Evolutionary conservation across 148 eudicot genomes (phyloP).

Genomic region (Vaccinium macrocarpon): DNA sequence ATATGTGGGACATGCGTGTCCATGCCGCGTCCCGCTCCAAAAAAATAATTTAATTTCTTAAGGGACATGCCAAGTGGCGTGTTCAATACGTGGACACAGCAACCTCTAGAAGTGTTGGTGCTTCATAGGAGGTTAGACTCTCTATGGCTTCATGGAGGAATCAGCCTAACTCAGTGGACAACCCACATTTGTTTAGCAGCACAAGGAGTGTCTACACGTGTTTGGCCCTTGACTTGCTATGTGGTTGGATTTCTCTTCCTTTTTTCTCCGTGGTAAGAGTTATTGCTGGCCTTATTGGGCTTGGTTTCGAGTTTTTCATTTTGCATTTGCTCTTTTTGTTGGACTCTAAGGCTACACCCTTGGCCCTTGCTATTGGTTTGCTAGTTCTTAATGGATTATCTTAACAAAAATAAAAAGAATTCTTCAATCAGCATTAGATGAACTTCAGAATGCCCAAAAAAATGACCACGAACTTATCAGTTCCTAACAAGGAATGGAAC

Average conservation of each 20-base stretch:
- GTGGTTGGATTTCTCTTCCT: neutral
- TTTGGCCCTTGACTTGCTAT: neutral
- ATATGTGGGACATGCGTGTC: no score
- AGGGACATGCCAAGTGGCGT: no score
- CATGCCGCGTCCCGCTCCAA: no score
- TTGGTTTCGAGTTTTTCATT: neutral
- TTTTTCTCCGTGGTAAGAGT: neutral
- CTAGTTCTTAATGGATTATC: neutral
- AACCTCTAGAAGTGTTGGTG: no score
- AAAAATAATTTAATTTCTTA: no score
- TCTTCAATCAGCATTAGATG: no score
- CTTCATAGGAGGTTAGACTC: neutral
- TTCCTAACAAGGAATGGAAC: neutral
- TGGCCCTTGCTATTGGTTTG: neutral
- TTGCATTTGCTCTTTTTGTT: neutral
- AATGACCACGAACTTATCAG: neutral
- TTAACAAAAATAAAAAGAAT: neutral
- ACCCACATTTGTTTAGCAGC: neutral
- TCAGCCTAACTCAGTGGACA: no score
- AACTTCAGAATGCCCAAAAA: neutral
- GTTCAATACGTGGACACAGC: no score
- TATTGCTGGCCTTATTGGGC: neutral
- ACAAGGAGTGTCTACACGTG: neutral
- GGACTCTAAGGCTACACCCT: neutral
- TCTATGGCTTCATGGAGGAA: neutral